These are phyloP conservation scores for Acanthochlamys bracteata DNA, from an alignment of 106 monocot species.

Conservation along the genomic window DNA sequence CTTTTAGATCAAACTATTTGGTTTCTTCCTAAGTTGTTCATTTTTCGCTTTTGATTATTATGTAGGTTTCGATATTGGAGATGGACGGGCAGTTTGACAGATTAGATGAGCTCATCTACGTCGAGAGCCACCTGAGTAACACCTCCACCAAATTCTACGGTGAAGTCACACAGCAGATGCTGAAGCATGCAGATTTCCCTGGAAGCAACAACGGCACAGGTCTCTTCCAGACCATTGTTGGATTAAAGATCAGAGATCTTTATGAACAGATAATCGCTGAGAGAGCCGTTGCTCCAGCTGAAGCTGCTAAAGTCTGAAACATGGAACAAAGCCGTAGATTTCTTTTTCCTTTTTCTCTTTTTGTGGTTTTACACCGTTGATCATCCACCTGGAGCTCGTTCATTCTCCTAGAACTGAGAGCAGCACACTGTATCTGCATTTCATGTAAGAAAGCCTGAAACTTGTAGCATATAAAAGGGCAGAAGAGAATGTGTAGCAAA, in stretches of 20 bases:
- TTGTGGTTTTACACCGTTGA: too few relatives aligned
- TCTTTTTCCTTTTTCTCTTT: too few relatives aligned
- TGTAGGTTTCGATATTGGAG: slow-evolving; percentile 84
- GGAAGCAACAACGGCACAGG: slow-evolving; percentile 98
- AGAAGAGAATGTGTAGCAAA: slow-evolving; percentile 1
- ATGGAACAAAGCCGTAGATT: not conserved
- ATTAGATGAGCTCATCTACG: slow-evolving; percentile 94
- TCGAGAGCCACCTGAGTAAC: slow-evolving; percentile 93
- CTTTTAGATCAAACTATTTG: too few relatives aligned
- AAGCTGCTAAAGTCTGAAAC: slow-evolving; percentile 62
- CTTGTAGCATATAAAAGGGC: slow-evolving; percentile 1
- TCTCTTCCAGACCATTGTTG: slow-evolving; percentile 86
- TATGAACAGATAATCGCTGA: slow-evolving; percentile 67
- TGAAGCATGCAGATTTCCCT: slow-evolving; percentile 88
- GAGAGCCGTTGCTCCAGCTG: slow-evolving; percentile 32
- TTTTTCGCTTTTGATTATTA: not conserved
- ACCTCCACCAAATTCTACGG: slow-evolving; percentile 94
- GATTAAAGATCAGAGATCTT: slow-evolving; percentile 87
- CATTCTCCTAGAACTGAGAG: slow-evolving; percentile 2
- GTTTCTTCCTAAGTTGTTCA: too few relatives aligned
- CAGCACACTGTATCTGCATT: not conserved
- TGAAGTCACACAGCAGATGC: slow-evolving; percentile 95
- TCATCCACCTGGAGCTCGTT: not conserved
- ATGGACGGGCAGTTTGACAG: slow-evolving; percentile 99
- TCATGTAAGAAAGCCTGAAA: slow-evolving; percentile 9